Evolutionary conservation across 805 yeast species (phyloP), one percentile per base, ranked within the genome.

Genomic region (Saccharomyces paradoxus): DNA sequence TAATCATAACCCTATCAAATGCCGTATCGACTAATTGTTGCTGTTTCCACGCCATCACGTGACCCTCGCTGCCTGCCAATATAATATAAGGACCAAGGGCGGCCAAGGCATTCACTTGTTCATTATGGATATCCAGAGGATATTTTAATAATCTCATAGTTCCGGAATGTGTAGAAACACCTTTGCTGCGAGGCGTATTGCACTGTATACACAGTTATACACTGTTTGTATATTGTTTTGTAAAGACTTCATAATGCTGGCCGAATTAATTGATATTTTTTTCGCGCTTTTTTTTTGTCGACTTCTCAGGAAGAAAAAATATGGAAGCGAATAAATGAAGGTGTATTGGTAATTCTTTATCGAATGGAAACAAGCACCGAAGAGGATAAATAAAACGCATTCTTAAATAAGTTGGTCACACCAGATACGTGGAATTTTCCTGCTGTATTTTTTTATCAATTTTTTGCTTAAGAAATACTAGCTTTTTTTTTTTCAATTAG

Each of bases 141-240:
- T 60, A 67, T 51, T 60, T 68, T 52, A 62, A 58, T 50, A 63
- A 56, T 52, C 67, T 68, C 72, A 69, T 69, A n/a, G 24, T 44
- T 21, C 13, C 1, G 17, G 9, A 2, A 8, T 41, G 8, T 26
- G 37, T 41, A 10, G 27, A 4, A 21, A 21, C 44, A 17, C 22
- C 22, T 17, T n/a, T 5, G 12, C 7, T 37, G 9, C 4, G 12
- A 2, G 12, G 5, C 12, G 44, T 17, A 37, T 10, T 9, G 13
- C 3, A 7, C 24, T 9, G 24, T 6, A 17, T 37, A 3, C 4
- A 17, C 10, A 8, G 12, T 17, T 17, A 7, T 17, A 4, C 22
- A n/a, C 17, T 9, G 3, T 37, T 17, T 10, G 13, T 17, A 17
- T 37, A 37, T 37, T 7, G 24, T 22, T 37, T 37, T 17, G 12